A percentile compares a stretch with the other conserved stretches of the same genome.
These are phyloP conservation scores for Termitomyces sp. DNA, from an alignment of 1,284 basidiomycete species.

Conservation along the genomic window DNA sequence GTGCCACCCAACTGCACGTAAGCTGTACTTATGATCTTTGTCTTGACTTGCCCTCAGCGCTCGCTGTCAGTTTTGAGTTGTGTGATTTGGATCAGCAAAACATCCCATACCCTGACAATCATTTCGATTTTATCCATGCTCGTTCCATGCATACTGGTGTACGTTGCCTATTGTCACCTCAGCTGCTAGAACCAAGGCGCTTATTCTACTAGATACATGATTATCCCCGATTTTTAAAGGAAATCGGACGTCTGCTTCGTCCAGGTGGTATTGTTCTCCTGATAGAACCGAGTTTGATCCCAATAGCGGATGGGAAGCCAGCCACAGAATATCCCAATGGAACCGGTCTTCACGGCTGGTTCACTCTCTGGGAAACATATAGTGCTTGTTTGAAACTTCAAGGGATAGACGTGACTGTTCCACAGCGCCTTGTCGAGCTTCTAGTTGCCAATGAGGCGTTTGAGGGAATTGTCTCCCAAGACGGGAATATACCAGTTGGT, in stretches of 20 bases:
- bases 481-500: not conserved
- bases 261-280: conserved; percentile 66
- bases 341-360: conserved; percentile 50
- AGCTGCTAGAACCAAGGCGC: not conserved
- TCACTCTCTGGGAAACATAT: conserved; percentile 56
- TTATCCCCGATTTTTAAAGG: conserved; percentile 40
- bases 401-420: conserved; percentile 54
- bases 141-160: conserved; percentile 62
- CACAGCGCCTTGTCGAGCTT: conserved; percentile 40
- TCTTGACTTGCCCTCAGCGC: not conserved
- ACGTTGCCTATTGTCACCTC: conserved; percentile 17
- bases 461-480: not conserved
- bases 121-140: conserved; percentile 65
- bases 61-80: conserved; percentile 51
- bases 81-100: conserved; percentile 55
- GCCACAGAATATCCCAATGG: conserved; percentile 28
- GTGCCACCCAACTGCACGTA: not conserved
- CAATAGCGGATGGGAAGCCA: conserved; percentile 40
- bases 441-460: not conserved
- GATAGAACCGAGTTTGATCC: conserved; percentile 53
- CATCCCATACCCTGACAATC: conserved; percentile 55
- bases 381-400: conserved; percentile 45
- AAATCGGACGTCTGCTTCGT: conserved; percentile 58
- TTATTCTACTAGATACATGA: not conserved
- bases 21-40: not conserved